A percentile compares a stretch with the other conserved stretches of the same genome.
Conservation (phyloP, 176 grass and related monocot genomes). For the Rhynchospora tenuis region DNA sequence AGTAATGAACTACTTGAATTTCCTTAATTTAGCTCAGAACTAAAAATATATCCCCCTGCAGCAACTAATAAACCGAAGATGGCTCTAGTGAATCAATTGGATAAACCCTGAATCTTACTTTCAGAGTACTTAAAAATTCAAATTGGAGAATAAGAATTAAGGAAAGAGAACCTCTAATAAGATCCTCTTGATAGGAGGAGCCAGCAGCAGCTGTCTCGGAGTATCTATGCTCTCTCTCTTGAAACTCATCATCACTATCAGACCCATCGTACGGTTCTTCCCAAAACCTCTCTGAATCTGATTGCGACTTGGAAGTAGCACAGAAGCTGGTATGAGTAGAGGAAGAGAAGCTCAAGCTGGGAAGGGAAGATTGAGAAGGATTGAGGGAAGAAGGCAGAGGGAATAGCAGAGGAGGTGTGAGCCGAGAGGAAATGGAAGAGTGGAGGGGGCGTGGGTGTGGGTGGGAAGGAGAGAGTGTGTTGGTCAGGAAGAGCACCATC, state of each 20-base stretch:
- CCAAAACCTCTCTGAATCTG: constrained; percentile 39
- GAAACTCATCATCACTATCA: constrained; percentile 32
- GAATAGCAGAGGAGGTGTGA: neutral
- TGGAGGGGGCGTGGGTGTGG: neutral
- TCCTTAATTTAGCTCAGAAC: neutral
- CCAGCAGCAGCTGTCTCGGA: neutral
- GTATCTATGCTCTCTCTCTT: neutral
- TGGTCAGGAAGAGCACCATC: neutral
- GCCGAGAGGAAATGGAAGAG: neutral
- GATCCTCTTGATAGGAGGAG: constrained; percentile 25
- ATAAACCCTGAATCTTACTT: neutral
- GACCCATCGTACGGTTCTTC: constrained; percentile 63
- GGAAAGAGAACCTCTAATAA: constrained; percentile 31
- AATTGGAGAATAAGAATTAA: neutral
- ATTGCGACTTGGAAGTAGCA: constrained; percentile 5
- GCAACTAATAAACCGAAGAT: neutral
- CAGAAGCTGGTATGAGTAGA: neutral
- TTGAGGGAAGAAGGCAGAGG: neutral
- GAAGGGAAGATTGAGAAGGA: neutral
- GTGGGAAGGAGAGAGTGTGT: neutral
- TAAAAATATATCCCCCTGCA: neutral
- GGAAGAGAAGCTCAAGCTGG: neutral
- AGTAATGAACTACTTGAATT: neutral
- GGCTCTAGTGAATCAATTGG: neutral
- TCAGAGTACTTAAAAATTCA: neutral